Evolutionary conservation across 2,329 filamentous ascomycete species (phyloP), one percentile per base, ranked within the genome.

Genomic region (Penicillium crustosum): DNA sequence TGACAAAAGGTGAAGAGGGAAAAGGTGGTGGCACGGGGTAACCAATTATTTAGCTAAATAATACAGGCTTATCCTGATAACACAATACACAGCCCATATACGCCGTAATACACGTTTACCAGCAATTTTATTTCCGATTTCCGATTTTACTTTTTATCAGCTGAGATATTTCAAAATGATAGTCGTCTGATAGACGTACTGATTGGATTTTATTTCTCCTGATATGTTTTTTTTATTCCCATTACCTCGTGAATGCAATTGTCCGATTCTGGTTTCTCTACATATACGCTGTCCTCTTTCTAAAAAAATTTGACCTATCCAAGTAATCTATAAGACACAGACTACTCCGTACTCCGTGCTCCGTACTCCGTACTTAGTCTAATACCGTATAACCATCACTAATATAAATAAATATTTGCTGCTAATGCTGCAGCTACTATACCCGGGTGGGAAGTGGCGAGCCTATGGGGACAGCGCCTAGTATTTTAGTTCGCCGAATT

Each of bases 11-110:
- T 36, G 42, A 49, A 51, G 48, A 44, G 47, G 41, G 44, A 54
- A 55, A 57, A 53, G 49, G 55, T 58, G 56, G 58, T 60, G 59
- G 60, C 55, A 65, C 63, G 64, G 64, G 58, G 60, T 62, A 66
- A 70, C 59, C 65, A 66, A 62, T 63, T 59, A 66, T 66, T 66
- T 66, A 58, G 60, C 39, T 53, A 45, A 63, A 63, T 57, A 56
- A 52, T 56, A 56, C 53, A 17, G 53, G 47, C 53, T 56, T 56
- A 56, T 56, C 53, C 53, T 31, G 53, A 56, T 56, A 56, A 56
- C 47, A 56, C 53, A 52, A 52, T 56, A 56, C 53, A 42, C n/a
- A 19, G 17, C 6, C 43, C 21, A 48, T 33, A 17, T 55, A 55
- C 47, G 19, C 21, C 29, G 31, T 52, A 56, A 56, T 56, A 53